phyloP scores from a whole-genome alignment of 345 rosid species.

The Brassica nigra region DNA sequence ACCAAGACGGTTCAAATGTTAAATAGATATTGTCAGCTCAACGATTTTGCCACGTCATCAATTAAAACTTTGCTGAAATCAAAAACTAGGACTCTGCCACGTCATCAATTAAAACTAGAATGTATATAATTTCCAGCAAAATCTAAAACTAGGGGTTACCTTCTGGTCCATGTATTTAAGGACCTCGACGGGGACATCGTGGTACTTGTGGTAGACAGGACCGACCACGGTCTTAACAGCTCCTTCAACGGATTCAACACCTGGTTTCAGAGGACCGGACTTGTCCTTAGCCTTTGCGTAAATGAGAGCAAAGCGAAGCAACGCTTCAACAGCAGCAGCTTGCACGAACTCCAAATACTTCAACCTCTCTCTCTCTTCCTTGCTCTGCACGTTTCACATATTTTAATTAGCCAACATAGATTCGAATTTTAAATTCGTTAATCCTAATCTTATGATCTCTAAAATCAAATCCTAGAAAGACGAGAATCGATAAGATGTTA shows the following conservation, averaged over 20 bases:
- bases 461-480: neutral
- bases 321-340: too few species aligned
- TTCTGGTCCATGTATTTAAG: constrained; percentile 82
- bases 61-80: too few species aligned
- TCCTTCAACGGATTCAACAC: too few species aligned
- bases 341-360: constrained; percentile 79
- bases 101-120: too few species aligned
- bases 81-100: too few species aligned
- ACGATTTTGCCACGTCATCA: too few species aligned
- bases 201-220: constrained; percentile 72
- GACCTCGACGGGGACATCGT: constrained; percentile 60
- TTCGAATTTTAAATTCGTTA: neutral
- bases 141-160: constrained; percentile 39
- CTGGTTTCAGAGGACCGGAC: too few species aligned
- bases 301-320: too few species aligned
- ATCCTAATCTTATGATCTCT: neutral
- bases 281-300: too few species aligned
- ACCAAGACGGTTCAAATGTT: neutral
- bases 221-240: constrained; percentile 44
- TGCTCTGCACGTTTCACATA: constrained; percentile 19
- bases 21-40: neutral
- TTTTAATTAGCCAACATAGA: constrained; percentile 6
- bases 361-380: constrained; percentile 50
- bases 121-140: too few species aligned
- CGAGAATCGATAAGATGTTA: neutral